Conservation (phyloP, 176 grass and related monocot species). For the Pharus latifolius region DNA sequence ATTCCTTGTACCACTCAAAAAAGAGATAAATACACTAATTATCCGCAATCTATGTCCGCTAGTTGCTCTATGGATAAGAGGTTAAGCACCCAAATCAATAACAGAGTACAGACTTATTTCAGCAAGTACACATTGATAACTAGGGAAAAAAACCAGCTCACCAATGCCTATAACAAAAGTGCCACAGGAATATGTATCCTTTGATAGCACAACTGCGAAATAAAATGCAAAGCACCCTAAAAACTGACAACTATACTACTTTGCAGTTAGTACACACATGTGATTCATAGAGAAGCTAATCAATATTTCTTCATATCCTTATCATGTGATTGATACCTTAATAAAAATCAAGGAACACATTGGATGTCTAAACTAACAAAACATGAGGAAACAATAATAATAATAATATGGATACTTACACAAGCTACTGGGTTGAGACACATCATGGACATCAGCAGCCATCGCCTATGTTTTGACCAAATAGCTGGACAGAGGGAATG, state of each 20-base stretch:
- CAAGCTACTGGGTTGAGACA: slow-evolving; percentile 68
- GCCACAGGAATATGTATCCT: neutral
- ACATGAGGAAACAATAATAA: neutral
- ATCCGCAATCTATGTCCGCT: neutral
- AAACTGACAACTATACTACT: no score
- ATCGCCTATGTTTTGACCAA: slow-evolving; percentile 72
- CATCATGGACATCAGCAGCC: slow-evolving; percentile 79
- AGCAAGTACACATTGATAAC: neutral
- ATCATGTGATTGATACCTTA: no score
- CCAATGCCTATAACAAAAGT: neutral
- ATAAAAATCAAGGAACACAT: neutral
- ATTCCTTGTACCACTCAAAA: neutral
- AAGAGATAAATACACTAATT: neutral
- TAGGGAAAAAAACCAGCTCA: neutral
- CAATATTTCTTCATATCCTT: no score
- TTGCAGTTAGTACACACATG: neutral
- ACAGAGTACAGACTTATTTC: neutral
- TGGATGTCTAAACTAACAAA: neutral
- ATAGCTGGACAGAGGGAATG: slow-evolving; percentile 72
- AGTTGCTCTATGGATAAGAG: neutral
- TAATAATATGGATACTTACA: slow-evolving; percentile 24
- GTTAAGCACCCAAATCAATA: neutral
- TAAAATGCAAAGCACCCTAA: neutral
- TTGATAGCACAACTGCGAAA: neutral
- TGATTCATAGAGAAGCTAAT: neutral